Base-by-base conservation (phyloP, 208 protist genomes). In the Sergeia podlipaevii region DNA sequence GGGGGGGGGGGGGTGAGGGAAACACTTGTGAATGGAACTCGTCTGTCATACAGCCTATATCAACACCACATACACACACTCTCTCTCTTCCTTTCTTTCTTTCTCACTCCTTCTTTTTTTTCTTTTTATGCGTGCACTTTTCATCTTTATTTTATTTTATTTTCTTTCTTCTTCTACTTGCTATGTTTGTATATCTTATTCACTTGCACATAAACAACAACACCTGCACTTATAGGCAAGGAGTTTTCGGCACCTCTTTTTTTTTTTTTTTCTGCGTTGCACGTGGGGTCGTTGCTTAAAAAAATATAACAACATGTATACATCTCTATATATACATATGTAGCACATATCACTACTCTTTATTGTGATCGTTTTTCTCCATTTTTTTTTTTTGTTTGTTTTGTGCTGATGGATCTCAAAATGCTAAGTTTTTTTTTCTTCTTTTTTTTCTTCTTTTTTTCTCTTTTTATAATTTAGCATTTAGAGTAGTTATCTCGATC, bases 391-490 rank as follows among this genome's bases (percentile, higher is more conserved):
- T 28, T 41, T 44, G 17, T 51, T 36, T 44, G 20, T 36, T 49
- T 17, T 48, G 10, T 28, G 4, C n/a, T n/a, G n/a, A n/a, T n/a
- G n/a, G n/a, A n/a, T n/a, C n/a, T n/a, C n/a, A n/a, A n/a, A n/a
- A n/a, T n/a, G n/a, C n/a, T n/a, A n/a, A n/a, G n/a, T n/a, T 39
- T 33, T 60, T 26, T 49, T 7, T 38, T 50, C 36, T n/a, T 27
- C 17, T 38, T 60, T 51, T 39, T 38, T 34, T 60, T 60, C 51
- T 39, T 17, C 10, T 47, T 48, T 13, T 60, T 43, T 38, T 26
- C 26, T 41, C n/a, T 39, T 23, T 28, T 42, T 56, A 7, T 37
- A 27, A 7, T 17, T 39, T 29, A 34, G 28, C 23, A 17, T 3
- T 41, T 33, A 41, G 20, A 43, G 5, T n/a, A n/a, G 8, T 42